Evolutionary conservation across 441 rosid species (phyloP).

Genomic region (Arabidopsis lyrata): DNA sequence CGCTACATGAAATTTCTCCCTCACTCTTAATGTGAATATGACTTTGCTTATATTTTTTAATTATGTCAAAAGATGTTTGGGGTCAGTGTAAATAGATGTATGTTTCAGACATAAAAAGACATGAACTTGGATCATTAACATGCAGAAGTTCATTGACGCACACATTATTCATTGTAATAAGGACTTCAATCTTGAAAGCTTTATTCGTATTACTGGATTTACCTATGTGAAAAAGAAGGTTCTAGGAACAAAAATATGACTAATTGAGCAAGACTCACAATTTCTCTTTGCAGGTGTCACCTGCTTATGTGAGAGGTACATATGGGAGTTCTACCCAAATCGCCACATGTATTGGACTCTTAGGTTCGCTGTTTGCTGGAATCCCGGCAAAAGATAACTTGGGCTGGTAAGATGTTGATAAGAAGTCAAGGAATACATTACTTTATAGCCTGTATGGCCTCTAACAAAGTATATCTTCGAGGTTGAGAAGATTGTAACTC

Average conservation of each 20-base stretch:
- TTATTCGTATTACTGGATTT: slow-evolving; percentile 34
- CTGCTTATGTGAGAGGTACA: slow-evolving; percentile 90
- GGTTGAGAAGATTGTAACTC: slow-evolving; percentile 24
- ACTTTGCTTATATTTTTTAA: slow-evolving; percentile 1
- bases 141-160: slow-evolving; percentile 6
- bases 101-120: slow-evolving; percentile 2
- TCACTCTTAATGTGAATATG: slow-evolving; percentile 19
- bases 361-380: slow-evolving; percentile 82
- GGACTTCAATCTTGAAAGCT: slow-evolving; percentile 19
- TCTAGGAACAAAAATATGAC: slow-evolving; percentile 25
- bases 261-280: slow-evolving; percentile 5
- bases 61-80: slow-evolving; percentile 12
- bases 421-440: slow-evolving; percentile 6
- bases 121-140: slow-evolving; percentile 11
- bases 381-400: slow-evolving; percentile 73
- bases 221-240: slow-evolving; percentile 2
- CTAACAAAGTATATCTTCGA: slow-evolving; percentile 18
- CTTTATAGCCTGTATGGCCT: slow-evolving; percentile 31
- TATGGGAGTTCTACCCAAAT: slow-evolving; percentile 96
- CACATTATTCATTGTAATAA: neutral
- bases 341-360: slow-evolving; percentile 89
- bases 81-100: slow-evolving; percentile 10
- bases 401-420: slow-evolving; percentile 75
- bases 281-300: slow-evolving; percentile 72
- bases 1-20: slow-evolving; percentile 21